Evolutionary conservation across 1,284 basidiomycete species (phyloP), one percentile per base, ranked within the genome.

Genomic region (Malassezia restricta): DNA sequence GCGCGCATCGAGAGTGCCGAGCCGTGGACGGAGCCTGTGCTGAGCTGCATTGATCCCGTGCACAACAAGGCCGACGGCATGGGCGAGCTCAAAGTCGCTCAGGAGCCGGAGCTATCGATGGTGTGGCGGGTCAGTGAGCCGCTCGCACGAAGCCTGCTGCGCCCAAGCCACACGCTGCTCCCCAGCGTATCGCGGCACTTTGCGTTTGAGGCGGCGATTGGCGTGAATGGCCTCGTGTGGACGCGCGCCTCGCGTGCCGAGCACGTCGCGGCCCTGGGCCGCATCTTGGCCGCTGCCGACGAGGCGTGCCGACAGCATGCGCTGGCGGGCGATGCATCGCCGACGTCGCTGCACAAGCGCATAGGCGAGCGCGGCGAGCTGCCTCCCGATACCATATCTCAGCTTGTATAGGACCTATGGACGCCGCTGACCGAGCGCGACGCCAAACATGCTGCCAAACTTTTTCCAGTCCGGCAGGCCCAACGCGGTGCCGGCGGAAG

Each of bases 131-230:
- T 65, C 11, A 38, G 33, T 8, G 32, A 57, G 24, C 51, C 52
- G 1, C 41, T 66, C 4, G 65, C 62, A 0, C 48, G 45, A 33
- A 62, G 65, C 37, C 32, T 71, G 9, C 41, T 63, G 7, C 40
- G 48, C 5, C 64, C 59, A 0, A 43, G 29, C 3, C 64, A 69
- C 46, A 47, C 43, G 6, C 49, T 71, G 24, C 49, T 72, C 3
- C 55, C 53, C 27, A 33, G 46, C 8, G 37, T 72, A 6, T 61
- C 69, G 6, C 12, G 40, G 8, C 60, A 64, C 43, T 71, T 71
- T 41, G 56, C 70, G 3, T 70, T 73, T 30, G 70, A 73, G 44
- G 62, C 67, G 0, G 70, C 70, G 6, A 49, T 71, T 8, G 70
- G 70, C 1, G 42, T 49, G 17, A 73, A 73, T 35, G 70, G 70